Evolutionary conservation across 2,329 filamentous ascomycete species (phyloP), one percentile per base, ranked within the genome.

Genomic region (Colletotrichum tofieldiae): DNA sequence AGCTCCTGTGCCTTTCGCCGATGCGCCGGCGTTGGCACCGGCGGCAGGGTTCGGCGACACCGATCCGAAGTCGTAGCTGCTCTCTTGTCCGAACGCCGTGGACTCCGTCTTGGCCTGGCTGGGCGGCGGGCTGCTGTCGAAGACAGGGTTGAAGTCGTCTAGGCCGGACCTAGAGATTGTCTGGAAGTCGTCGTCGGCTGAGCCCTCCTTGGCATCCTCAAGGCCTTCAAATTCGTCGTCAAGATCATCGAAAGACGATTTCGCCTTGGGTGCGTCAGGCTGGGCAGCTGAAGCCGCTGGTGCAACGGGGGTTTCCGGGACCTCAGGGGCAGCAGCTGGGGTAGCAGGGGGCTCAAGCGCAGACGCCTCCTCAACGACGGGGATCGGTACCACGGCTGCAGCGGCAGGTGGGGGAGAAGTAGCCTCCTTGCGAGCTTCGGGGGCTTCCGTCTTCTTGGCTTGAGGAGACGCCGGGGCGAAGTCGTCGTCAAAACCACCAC

Each of bases 401-500:
- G 79, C 76, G 43, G 75, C 68, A 29, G 75, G 73, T 23, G 74
- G 67, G n/a, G 74, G 49, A n/a, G 67, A 62, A n/a, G 56, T 63
- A 18, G 62, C 51, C 23, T 58, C 62, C 64, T 77, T 76, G 39
- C 74, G 75, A 74, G 18, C 59, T 58, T 69, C 61, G 32, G 76
- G 75, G 72, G 20, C 61, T 51, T 73, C 65, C n/a, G 45, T 43
- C 77, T 78, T 65, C 75, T 84, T 86, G 39, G 79, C 76, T 35
- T 81, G 79, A 32, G 86, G 85, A 5, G 88, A 88, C 2, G 89
- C 88, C 18, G 93, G 91, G 0, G 93, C 92, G 79, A 98, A 98
- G 81, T 98, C 93, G 79, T 99, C 96, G 61, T 97, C 96, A 79
- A 98, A 98, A 0, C 95, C 94, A 51, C 94, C 94, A 59, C 90